Conservation (phyloP, 139 green algal genomes). For the Chlamydomonas applanata region DNA sequence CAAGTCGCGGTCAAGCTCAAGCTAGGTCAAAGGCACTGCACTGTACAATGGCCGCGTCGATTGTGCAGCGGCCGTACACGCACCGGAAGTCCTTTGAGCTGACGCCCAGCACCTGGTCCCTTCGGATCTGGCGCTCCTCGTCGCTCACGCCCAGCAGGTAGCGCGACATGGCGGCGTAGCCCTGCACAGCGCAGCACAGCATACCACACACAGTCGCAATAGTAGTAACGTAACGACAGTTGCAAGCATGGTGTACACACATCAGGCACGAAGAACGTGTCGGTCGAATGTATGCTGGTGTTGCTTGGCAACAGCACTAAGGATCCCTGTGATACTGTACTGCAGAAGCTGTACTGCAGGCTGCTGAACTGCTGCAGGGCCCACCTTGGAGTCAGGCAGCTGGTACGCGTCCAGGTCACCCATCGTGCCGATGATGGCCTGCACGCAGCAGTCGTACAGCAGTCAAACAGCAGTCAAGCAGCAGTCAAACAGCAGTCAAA, state of each 20-base stretch:
- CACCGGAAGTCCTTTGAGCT: constrained; percentile 77
- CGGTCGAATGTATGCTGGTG: too few species aligned
- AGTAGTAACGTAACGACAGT: neutral
- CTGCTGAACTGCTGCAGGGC: neutral
- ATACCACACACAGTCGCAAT: neutral
- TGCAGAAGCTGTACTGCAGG: constrained; percentile 11
- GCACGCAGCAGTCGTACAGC: neutral
- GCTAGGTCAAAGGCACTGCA: too few species aligned
- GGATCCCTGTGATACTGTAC: too few species aligned
- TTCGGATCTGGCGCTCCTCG: constrained; percentile 90
- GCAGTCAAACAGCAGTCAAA: too few species aligned
- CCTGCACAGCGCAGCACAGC: constrained; percentile 5
- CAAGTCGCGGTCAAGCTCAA: too few species aligned
- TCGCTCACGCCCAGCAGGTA: constrained; percentile 90
- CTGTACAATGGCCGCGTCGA: too few species aligned
- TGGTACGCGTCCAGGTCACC: constrained; percentile 82
- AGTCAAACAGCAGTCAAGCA: too few species aligned
- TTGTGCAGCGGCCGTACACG: too few species aligned
- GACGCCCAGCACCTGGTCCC: constrained; percentile 86
- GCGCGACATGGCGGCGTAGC: constrained; percentile 74
- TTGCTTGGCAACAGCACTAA: too few species aligned
- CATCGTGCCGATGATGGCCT: constrained; percentile 93
- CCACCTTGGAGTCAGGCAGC: constrained; percentile 39
- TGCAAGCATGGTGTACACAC: neutral
- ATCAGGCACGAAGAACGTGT: neutral